Conservation (phyloP, 495 filamentous ascomycete genomes). For the Glutinoglossum americanum region DNA sequence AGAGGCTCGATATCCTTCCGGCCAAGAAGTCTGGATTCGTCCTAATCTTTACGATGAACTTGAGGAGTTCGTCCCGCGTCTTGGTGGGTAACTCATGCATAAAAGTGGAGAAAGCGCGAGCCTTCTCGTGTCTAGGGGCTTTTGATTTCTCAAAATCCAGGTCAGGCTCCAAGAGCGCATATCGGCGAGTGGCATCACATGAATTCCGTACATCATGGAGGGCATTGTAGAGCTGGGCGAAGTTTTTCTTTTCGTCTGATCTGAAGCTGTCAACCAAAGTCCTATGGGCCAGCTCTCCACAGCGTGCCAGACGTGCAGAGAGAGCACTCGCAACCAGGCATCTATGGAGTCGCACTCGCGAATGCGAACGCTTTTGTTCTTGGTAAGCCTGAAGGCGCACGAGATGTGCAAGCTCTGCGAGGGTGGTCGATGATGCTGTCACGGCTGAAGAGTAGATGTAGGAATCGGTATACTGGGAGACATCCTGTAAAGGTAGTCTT, state of each 20-base stretch:
- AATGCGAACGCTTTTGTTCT: slow-evolving; percentile 45
- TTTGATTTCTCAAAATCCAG: slow-evolving; percentile 29
- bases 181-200: slow-evolving; percentile 48
- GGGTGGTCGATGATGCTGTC: slow-evolving; percentile 30
- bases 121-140: slow-evolving; percentile 12
- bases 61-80: slow-evolving; percentile 50
- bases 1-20: slow-evolving; percentile 49
- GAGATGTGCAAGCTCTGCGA: slow-evolving; percentile 50
- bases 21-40: slow-evolving; percentile 74
- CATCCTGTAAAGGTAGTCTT: slow-evolving; percentile 19
- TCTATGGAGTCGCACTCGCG: slow-evolving; percentile 42
- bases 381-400: slow-evolving; percentile 52
- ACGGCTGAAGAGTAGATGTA: slow-evolving; percentile 16
- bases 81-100: slow-evolving; percentile 59
- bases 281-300: slow-evolving; percentile 54
- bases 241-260: slow-evolving; percentile 73
- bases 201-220: slow-evolving; percentile 74
- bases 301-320: slow-evolving; percentile 56
- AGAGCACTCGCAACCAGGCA: slow-evolving; percentile 40
- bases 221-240: slow-evolving; percentile 70
- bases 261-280: slow-evolving; percentile 76
- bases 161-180: slow-evolving; percentile 47
- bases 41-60: slow-evolving; percentile 62
- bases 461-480: slow-evolving; percentile 18
- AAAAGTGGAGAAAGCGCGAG: slow-evolving; percentile 36